Evolutionary conservation across 345 rosid genomes (phyloP), one percentile per base, ranked within the genome.

Genomic region (Salix brachista): DNA sequence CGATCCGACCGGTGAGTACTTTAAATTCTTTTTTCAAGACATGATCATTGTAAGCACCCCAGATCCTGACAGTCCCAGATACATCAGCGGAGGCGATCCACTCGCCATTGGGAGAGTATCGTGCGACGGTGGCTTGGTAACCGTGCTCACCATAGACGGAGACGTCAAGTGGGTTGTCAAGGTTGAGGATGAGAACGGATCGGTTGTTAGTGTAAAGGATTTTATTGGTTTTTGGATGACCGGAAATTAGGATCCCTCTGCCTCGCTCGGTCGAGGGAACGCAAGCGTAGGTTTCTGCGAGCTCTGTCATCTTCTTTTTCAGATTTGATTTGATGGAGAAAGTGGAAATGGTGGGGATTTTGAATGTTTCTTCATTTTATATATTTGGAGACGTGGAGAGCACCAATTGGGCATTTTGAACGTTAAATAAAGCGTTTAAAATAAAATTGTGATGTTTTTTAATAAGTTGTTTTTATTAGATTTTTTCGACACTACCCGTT

Each of bases 51-150:
- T 81, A 81, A 61, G 98, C 72, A 56, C 98, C 99, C 98, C 99
- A 96, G 86, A 96, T 91, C 87, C 99, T 85, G 23, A 96, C 93
- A n/a, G 92, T 84, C 16, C 99, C 99, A 13, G 97, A 91, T 5
- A 80, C 90, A 65, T 96, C 99, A 10, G 93, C 99, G 3, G 99
- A 96, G 68, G 99, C 99, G 84, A 95, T 83, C 99, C 99, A 95
- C 89, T 95, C 99, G 0, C 99, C 99, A 72, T 93, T 93, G n/a
- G 99, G 99, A 4, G 99, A 96, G 87, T 83, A 96, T 11, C 99
- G 86, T 50, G 98, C 98, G 71, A 93, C 94, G 34, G 98, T 96
- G 75, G 92, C 98, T 65, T 93, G 97, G 79, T 96, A 91, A 13
- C 90, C 97, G 71, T 96, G 99, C 54, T 96, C 99, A 4, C 91